Evolutionary conservation across 495 filamentous ascomycete species (phyloP).

Genomic region (Penicillium canariense): DNA sequence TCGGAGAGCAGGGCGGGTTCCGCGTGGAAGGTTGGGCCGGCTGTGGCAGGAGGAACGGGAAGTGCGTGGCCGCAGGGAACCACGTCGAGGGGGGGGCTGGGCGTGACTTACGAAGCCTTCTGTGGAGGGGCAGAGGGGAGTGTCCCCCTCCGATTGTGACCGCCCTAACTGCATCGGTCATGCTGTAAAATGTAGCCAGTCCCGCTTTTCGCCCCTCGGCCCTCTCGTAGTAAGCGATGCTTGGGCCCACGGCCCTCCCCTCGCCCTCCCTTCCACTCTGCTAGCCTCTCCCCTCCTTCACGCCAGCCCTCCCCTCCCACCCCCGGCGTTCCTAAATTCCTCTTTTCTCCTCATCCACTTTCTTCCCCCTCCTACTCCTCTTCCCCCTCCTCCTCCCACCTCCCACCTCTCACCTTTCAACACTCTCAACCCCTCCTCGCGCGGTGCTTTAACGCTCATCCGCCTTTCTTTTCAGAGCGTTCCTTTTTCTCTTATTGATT

Average conservation of each 20-base stretch:
- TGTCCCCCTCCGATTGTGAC: neutral
- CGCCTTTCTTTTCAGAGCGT: slow-evolving; percentile 37
- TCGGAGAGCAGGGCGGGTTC: too few species aligned
- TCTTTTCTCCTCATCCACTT: slow-evolving; percentile 32
- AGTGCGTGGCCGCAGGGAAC: slow-evolving; percentile 27
- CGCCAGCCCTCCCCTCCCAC: slow-evolving; percentile 20
- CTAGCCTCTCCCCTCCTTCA: slow-evolving; percentile 23
- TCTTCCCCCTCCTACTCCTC: slow-evolving; percentile 30
- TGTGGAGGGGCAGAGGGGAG: neutral
- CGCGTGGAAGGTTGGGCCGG: too few species aligned
- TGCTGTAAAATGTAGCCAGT: slow-evolving; percentile 3
- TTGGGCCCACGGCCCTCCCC: slow-evolving; percentile 34
- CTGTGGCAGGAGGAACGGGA: slow-evolving; percentile 20
- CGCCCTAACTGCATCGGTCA: too few species aligned
- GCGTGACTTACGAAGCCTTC: too few species aligned
- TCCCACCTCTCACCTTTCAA: slow-evolving; percentile 16
- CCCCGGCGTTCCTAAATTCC: slow-evolving; percentile 23
- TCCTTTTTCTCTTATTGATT: slow-evolving; percentile 30
- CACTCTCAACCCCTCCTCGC: slow-evolving; percentile 9
- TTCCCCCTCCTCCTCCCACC: slow-evolving; percentile 35
- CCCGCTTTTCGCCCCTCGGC: slow-evolving; percentile 22
- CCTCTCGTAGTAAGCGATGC: slow-evolving; percentile 29
- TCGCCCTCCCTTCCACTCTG: slow-evolving; percentile 31
- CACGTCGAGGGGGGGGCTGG: slow-evolving; percentile 1
- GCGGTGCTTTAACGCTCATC: slow-evolving; percentile 30